Evolutionary conservation across 306 rosid genomes (phyloP).

Genomic region (Vigna mungo): DNA sequence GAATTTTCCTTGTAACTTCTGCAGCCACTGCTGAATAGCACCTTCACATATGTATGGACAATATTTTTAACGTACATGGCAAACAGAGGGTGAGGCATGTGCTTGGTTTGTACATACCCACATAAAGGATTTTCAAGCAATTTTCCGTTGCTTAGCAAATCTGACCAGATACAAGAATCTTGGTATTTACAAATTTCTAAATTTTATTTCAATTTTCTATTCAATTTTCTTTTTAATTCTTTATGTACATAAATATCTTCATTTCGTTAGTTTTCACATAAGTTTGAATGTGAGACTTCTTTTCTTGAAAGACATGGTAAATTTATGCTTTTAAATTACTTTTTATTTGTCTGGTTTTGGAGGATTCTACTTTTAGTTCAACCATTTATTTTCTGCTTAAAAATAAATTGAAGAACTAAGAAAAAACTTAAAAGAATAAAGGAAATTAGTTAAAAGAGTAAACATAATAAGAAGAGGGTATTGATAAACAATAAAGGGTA

Average conservation of each 20-base stretch:
- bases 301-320: not conserved
- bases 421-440: too few species aligned
- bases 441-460: too few species aligned
- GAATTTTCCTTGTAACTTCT: not conserved
- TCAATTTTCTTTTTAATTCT: slow-evolving; percentile 16
- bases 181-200: slow-evolving; percentile 4
- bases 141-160: slow-evolving; percentile 10
- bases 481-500: too few species aligned
- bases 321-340: not conserved
- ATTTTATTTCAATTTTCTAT: slow-evolving; percentile 27
- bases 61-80: slow-evolving; percentile 86
- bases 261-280: not conserved
- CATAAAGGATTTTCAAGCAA: not conserved
- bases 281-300: not conserved
- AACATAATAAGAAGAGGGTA: too few species aligned
- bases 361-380: too few species aligned
- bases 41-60: slow-evolving; percentile 73
- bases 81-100: slow-evolving; percentile 46
- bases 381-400: too few species aligned
- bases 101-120: slow-evolving; percentile 10
- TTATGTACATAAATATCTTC: slow-evolving; percentile 13
- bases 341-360: too few species aligned
- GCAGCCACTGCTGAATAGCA: slow-evolving; percentile 84
- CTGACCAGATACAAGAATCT: slow-evolving; percentile 6
- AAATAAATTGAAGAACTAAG: too few species aligned